Evolutionary conservation across 331 rosid genomes (phyloP).

Genomic region (Saraca asoca): DNA sequence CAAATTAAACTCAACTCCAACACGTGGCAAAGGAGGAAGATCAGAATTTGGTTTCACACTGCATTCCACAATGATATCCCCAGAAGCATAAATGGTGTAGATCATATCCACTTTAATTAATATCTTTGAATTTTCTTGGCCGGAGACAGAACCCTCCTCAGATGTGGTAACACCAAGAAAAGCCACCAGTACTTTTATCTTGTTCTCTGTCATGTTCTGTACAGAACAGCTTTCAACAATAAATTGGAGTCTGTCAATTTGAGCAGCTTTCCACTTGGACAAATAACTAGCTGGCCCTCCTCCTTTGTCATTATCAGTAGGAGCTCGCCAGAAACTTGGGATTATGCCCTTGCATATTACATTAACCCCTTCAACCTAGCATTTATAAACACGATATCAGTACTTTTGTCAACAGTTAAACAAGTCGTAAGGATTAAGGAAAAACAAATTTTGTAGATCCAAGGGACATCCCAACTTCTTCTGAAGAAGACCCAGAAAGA

Average conservation of each 20-base stretch:
- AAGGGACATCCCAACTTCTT: not conserved
- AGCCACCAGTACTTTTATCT: slow-evolving; percentile 49
- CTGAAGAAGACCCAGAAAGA: not conserved
- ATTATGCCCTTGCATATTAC: slow-evolving; percentile 66
- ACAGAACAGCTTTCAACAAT: slow-evolving; percentile 61
- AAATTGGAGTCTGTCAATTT: slow-evolving; percentile 59
- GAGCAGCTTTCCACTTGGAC: slow-evolving; percentile 78
- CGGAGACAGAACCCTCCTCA: slow-evolving; percentile 37
- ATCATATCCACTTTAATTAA: slow-evolving; percentile 54
- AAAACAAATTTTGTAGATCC: not conserved
- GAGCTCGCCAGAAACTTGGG: slow-evolving; percentile 97
- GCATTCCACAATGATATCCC: slow-evolving; percentile 73
- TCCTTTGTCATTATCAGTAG: slow-evolving; percentile 90
- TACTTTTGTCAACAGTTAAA: slow-evolving; percentile 21
- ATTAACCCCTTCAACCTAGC: slow-evolving; percentile 70
- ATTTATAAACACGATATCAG: slow-evolving; percentile 34
- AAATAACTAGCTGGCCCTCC: slow-evolving; percentile 66
- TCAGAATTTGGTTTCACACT: slow-evolving; percentile 58
- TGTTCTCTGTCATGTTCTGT: slow-evolving; percentile 41
- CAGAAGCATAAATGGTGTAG: slow-evolving; percentile 70
- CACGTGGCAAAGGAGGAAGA: slow-evolving; percentile 94
- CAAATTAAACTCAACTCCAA: slow-evolving; percentile 73
- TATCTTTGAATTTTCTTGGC: slow-evolving; percentile 37
- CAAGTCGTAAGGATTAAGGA: not conserved
- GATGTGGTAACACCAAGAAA: slow-evolving; percentile 57